These are phyloP conservation scores for Botrytis aclada DNA, from an alignment of 2,329 filamentous ascomycete species.

Conservation along the genomic window DNA sequence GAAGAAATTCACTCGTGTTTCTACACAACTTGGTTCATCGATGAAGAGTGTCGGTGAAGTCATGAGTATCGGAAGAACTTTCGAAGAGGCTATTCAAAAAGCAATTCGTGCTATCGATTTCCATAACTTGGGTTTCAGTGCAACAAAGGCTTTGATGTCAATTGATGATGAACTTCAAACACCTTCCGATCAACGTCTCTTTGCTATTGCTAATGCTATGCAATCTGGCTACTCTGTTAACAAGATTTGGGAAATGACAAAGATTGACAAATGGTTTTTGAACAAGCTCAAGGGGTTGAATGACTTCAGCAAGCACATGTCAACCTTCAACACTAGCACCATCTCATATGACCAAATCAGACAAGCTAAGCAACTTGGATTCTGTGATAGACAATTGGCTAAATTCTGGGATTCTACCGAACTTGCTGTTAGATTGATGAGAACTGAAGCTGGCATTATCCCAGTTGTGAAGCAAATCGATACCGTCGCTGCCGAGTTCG, in stretches of 20 bases:
- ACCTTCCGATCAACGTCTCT: slow-evolving; percentile 93
- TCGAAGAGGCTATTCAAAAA: slow-evolving; percentile 99
- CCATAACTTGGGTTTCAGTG: slow-evolving; percentile 87
- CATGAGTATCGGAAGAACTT: slow-evolving; percentile 97
- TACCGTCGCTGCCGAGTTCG: slow-evolving; percentile 94
- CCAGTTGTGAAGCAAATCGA: slow-evolving; percentile 99
- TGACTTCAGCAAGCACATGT: slow-evolving; percentile 50
- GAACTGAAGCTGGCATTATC: slow-evolving; percentile 81
- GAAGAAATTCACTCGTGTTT: slow-evolving; percentile 98
- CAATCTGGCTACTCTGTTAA: slow-evolving; percentile 96
- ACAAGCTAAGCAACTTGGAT: slow-evolving; percentile 95
- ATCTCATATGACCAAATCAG: slow-evolving; percentile 81
- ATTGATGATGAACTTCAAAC: slow-evolving; percentile 85
- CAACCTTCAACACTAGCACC: slow-evolving; percentile 52
- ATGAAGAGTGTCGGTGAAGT: slow-evolving; percentile 99
- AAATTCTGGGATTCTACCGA: slow-evolving; percentile 80
- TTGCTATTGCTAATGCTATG: slow-evolving; percentile 97
- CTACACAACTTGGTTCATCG: slow-evolving; percentile 92
- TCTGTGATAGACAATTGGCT: slow-evolving; percentile 95
- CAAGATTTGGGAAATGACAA: slow-evolving; percentile 88
- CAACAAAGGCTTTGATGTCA: slow-evolving; percentile 82
- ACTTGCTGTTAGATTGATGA: slow-evolving; percentile 80
- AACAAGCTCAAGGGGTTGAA: slow-evolving; percentile 98
- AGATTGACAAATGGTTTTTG: slow-evolving; percentile 99
- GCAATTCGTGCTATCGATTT: slow-evolving; percentile 97